These are phyloP conservation scores for Dioszegia crocea DNA, from an alignment of 768 basidiomycete species.

Conservation along the genomic window DNA sequence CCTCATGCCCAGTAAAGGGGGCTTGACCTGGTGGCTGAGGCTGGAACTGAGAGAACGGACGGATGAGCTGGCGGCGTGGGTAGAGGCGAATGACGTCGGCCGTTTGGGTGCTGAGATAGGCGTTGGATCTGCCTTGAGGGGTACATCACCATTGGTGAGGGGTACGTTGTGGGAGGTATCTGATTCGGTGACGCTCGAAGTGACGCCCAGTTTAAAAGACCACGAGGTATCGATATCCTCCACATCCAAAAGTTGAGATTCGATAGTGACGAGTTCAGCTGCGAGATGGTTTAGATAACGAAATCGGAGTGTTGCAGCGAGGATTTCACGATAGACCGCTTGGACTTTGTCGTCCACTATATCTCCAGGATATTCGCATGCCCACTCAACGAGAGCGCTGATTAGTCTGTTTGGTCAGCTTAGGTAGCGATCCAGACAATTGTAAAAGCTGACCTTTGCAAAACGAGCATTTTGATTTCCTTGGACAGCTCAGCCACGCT, in stretches of 20 bases:
- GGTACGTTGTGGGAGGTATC: conserved; percentile 9
- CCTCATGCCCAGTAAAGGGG: neutral
- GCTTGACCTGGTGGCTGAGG: neutral
- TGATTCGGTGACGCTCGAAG: neutral
- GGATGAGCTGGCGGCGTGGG: neutral
- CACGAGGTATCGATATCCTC: conserved; percentile 43
- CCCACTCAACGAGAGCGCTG: conserved; percentile 42
- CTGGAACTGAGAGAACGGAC: neutral
- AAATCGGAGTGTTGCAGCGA: conserved; percentile 23
- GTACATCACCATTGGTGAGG: conserved; percentile 15
- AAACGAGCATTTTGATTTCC: conserved; percentile 30
- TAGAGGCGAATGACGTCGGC: neutral
- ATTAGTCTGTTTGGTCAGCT: conserved; percentile 19
- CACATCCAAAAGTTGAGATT: conserved; percentile 21
- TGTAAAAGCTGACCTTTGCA: conserved; percentile 29
- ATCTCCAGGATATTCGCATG: conserved; percentile 43
- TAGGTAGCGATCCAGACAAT: neutral
- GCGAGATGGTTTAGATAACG: conserved; percentile 40
- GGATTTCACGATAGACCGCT: conserved; percentile 22
- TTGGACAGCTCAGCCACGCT: conserved; percentile 14
- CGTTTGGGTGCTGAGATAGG: neutral
- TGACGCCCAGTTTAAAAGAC: neutral
- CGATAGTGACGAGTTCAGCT: conserved; percentile 35
- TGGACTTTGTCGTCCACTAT: conserved; percentile 20
- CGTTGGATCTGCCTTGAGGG: conserved; percentile 21